Percentiles rank a stretch among this genome's conserved stretches.
phyloP scores from a whole-genome alignment of 306 rosid species.

The Fragaria nilgerrensis region DNA sequence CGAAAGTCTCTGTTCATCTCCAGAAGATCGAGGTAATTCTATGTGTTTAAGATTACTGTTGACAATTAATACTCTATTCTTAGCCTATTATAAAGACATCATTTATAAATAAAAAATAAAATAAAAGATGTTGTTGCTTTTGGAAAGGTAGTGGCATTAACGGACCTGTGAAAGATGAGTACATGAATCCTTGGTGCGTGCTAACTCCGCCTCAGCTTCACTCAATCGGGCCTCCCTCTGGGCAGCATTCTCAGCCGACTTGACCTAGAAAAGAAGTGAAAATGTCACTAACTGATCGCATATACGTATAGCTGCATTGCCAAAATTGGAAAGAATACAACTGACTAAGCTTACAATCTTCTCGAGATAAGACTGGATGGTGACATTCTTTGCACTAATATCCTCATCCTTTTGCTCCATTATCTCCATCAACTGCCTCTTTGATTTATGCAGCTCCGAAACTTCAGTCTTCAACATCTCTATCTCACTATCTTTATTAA shows the following conservation, averaged over 20 bases:
- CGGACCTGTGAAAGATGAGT: conserved; percentile 71
- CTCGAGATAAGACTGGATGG: conserved; percentile 75
- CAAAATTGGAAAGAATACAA: conserved; percentile 6
- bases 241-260: conserved; percentile 57
- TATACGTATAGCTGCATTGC: neutral
- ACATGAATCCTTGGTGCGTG: conserved; percentile 55
- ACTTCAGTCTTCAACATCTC: conserved; percentile 77
- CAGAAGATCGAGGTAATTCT: neutral
- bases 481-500: conserved; percentile 79
- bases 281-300: conserved; percentile 7
- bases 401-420: conserved; percentile 67
- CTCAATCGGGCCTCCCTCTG: conserved; percentile 74
- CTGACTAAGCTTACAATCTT: conserved; percentile 62
- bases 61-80: neutral
- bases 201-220: conserved; percentile 69
- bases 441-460: conserved; percentile 73
- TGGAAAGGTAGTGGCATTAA: neutral
- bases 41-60: neutral
- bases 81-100: neutral
- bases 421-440: conserved; percentile 74
- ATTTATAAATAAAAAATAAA: no score
- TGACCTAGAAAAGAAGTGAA: conserved; percentile 40
- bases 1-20: neutral
- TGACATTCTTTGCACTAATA: conserved; percentile 71
- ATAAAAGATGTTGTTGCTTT: no score